phyloP scores from a whole-genome alignment of 2,329 filamentous ascomycete genomes.

The Plenodomus tracheiphilus region DNA sequence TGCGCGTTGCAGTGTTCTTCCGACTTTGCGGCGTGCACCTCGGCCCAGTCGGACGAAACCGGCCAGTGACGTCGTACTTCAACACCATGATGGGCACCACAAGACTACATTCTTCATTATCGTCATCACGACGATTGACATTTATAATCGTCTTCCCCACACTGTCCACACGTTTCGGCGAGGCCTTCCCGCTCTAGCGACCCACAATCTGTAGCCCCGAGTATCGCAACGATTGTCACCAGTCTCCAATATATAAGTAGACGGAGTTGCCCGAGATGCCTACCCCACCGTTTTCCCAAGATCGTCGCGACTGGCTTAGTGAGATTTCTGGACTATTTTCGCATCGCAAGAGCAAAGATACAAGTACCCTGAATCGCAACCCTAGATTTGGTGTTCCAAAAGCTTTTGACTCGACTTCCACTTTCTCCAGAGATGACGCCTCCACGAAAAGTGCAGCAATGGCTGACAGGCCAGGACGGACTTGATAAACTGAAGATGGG shows the following conservation, averaged over 20 bases:
- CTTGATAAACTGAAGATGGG: constrained; percentile 46
- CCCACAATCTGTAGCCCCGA: neutral
- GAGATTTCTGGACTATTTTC: constrained; percentile 35
- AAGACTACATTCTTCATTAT: constrained; percentile 59
- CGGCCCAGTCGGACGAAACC: constrained; percentile 42
- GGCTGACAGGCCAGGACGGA: constrained; percentile 49
- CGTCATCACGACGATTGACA: constrained; percentile 56
- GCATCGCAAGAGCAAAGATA: constrained; percentile 19
- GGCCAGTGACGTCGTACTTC: constrained; percentile 66
- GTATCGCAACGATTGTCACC: neutral
- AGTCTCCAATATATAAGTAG: constrained; percentile 4
- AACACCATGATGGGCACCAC: constrained; percentile 64
- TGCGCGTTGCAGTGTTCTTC: constrained; percentile 5
- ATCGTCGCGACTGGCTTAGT: constrained; percentile 41
- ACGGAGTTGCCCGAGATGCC: constrained; percentile 27
- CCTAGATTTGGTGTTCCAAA: constrained; percentile 5
- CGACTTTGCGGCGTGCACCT: constrained; percentile 9
- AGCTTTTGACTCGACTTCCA: constrained; percentile 13
- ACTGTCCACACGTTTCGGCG: constrained; percentile 10
- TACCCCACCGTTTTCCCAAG: constrained; percentile 42
- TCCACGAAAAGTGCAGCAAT: constrained; percentile 43
- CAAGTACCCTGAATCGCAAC: constrained; percentile 4
- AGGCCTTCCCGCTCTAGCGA: constrained; percentile 6
- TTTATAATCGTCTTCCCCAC: constrained; percentile 22
- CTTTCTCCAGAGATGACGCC: constrained; percentile 22